Conservation (phyloP, 805 yeast species). For the Barnettozyma siamensis region DNA sequence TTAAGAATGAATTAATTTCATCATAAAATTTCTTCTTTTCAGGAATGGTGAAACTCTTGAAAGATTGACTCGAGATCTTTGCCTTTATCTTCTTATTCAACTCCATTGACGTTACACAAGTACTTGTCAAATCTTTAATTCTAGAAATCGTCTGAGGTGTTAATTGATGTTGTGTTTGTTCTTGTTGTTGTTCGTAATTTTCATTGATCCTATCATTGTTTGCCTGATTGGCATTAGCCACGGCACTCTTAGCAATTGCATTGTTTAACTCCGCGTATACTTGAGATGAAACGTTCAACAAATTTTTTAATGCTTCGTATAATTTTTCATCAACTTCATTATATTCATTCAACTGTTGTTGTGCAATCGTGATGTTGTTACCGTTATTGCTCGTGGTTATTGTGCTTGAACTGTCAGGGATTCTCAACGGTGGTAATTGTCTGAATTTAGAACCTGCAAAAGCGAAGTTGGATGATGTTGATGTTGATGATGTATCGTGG, state of each 20-base stretch:
- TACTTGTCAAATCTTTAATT: conserved; percentile 69
- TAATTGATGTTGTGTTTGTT: conserved; percentile 17
- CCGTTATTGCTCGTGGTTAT: background rate
- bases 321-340: conserved; percentile 61
- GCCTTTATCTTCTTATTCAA: conserved; percentile 60
- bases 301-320: conserved; percentile 56
- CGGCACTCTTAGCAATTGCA: conserved; percentile 61
- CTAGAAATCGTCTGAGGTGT: conserved; percentile 46
- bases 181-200: conserved; percentile 16
- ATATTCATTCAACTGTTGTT: conserved; percentile 26
- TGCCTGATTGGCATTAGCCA: conserved; percentile 39
- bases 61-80: conserved; percentile 40
- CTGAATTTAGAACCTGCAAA: conserved; percentile 9
- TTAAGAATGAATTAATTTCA: conserved; percentile 73
- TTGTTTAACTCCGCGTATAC: conserved; percentile 70
- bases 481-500: background rate
- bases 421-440: conserved; percentile 23
- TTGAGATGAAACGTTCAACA: conserved; percentile 65
- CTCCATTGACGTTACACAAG: conserved; percentile 80
- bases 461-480: background rate
- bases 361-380: conserved; percentile 13
- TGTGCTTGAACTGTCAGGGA: conserved; percentile 14
- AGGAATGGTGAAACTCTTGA: conserved; percentile 35
- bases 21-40: conserved; percentile 76
- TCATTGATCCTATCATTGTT: conserved; percentile 17